Percentiles rank a stretch among this genome's conserved stretches.
phyloP scores from a whole-genome alignment of 495 filamentous ascomycete species.

The Hypoxylon intermedium region DNA sequence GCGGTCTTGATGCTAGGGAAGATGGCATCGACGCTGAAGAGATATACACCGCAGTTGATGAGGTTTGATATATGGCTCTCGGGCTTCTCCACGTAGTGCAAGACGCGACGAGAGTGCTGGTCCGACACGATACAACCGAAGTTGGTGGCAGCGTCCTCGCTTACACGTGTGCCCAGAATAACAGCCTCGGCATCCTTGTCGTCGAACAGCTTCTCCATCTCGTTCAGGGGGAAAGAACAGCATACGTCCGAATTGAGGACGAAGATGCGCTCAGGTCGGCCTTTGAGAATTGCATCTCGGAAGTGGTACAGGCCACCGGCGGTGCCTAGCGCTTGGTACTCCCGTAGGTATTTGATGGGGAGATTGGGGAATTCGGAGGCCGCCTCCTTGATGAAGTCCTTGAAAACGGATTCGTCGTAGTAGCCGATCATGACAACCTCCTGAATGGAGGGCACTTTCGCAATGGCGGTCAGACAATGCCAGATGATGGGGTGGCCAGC shows the following conservation, averaged over 20 bases:
- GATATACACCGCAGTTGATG: conserved; percentile 99
- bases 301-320: conserved; percentile 99
- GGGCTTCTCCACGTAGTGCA: conserved; percentile 99
- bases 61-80: conserved; percentile 98
- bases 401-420: conserved; percentile 96
- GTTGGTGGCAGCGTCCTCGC: conserved; percentile 90
- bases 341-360: conserved; percentile 91
- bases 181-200: conserved; percentile 97
- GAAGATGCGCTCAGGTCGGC: conserved; percentile 91
- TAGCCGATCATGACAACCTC: conserved; percentile 98
- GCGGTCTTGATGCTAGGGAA: conserved; percentile 95
- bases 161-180: conserved; percentile 91
- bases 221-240: conserved; percentile 95
- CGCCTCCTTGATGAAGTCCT: conserved; percentile 95
- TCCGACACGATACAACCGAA: conserved; percentile 99
- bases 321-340: conserved; percentile 96
- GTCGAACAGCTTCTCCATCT: conserved; percentile 93
- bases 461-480: conserved; percentile 92
- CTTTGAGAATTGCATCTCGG: conserved; percentile 98
- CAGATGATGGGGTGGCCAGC: conserved; percentile 98
- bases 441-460: conserved; percentile 89
- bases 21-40: conserved; percentile 93
- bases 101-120: conserved; percentile 89
- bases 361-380: conserved; percentile 85
- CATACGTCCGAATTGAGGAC: conserved; percentile 99